These are phyloP conservation scores for Rubus parviflorus DNA, from an alignment of 306 rosid species.

Conservation along the genomic window DNA sequence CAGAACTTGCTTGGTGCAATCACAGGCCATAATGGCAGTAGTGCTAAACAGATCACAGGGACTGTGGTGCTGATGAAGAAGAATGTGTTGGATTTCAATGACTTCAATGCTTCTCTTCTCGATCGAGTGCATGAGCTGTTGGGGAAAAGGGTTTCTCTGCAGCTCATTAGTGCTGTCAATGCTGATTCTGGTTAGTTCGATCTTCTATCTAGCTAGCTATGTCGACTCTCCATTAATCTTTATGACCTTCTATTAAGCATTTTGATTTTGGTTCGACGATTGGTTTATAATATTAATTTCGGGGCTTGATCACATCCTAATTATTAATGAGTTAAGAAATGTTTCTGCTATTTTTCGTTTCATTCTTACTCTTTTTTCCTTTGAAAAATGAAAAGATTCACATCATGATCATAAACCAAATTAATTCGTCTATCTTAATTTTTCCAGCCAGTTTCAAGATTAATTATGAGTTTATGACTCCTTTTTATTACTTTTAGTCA, in stretches of 20 bases:
- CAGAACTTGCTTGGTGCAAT: background rate
- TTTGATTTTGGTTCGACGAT: background rate
- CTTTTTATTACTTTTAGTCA: background rate
- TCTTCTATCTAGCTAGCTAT: background rate
- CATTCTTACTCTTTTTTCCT: background rate
- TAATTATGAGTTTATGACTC: no score
- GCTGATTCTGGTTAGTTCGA: conserved; percentile 19
- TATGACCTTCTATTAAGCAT: background rate
- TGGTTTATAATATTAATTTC: background rate
- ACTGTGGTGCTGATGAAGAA: conserved; percentile 39
- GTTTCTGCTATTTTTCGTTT: background rate
- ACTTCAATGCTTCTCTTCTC: conserved; percentile 26
- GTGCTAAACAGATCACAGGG: conserved; percentile 26
- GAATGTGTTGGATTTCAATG: conserved; percentile 36
- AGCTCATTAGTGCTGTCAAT: conserved; percentile 30
- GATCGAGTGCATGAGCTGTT: conserved; percentile 29
- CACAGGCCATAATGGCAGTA: conserved; percentile 14
- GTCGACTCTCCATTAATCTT: background rate
- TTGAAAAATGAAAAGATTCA: background rate
- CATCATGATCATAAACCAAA: background rate
- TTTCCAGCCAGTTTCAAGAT: background rate
- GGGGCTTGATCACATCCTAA: background rate
- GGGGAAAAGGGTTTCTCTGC: conserved; percentile 31
- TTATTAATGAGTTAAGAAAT: no score
- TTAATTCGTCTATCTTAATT: background rate